Evolutionary conservation across 192 early-diverging fungal genomes (phyloP).

Genomic region (Coemansia reversa): DNA sequence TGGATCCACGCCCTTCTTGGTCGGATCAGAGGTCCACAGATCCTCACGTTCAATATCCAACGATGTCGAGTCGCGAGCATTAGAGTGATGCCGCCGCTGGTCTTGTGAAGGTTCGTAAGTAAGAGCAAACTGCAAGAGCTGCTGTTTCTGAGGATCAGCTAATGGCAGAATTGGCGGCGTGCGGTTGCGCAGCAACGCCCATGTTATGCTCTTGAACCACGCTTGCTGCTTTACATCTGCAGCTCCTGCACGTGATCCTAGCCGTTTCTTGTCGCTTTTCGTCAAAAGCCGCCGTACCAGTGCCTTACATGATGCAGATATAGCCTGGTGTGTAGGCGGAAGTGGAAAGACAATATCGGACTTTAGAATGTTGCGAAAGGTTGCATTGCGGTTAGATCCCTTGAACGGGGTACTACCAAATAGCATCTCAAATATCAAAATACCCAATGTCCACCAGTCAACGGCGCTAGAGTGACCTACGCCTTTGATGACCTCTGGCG

Average conservation of each 20-base stretch:
- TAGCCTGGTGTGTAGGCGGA: constrained; percentile 52
- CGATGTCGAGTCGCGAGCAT: constrained; percentile 40
- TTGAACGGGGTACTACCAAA: constrained; percentile 98
- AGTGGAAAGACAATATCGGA: constrained; percentile 75
- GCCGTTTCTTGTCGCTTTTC: constrained; percentile 86
- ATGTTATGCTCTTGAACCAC: constrained; percentile 89
- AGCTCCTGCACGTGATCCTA: constrained; percentile 88
- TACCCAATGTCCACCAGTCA: constrained; percentile 99
- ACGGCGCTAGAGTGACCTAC: constrained; percentile 90
- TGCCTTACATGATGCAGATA: constrained; percentile 62
- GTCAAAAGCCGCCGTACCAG: constrained; percentile 81
- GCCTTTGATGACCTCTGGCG: constrained; percentile 97
- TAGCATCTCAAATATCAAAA: constrained; percentile 98
- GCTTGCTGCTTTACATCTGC: constrained; percentile 89
- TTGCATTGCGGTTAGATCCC: constrained; percentile 80
- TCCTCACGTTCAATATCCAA: constrained; percentile 56
- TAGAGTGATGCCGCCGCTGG: constrained; percentile 22
- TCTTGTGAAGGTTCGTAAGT: constrained; percentile 54
- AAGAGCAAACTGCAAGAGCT: constrained; percentile 53
- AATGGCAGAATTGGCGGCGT: constrained; percentile 83
- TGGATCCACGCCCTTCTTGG: constrained; percentile 47
- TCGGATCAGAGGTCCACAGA: constrained; percentile 44
- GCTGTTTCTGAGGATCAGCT: constrained; percentile 56
- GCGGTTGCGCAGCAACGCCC: constrained; percentile 86
- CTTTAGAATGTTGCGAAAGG: constrained; percentile 86